phyloP scores from a whole-genome alignment of 2,329 filamentous ascomycete species.

The Keithomyces neogunnii region DNA sequence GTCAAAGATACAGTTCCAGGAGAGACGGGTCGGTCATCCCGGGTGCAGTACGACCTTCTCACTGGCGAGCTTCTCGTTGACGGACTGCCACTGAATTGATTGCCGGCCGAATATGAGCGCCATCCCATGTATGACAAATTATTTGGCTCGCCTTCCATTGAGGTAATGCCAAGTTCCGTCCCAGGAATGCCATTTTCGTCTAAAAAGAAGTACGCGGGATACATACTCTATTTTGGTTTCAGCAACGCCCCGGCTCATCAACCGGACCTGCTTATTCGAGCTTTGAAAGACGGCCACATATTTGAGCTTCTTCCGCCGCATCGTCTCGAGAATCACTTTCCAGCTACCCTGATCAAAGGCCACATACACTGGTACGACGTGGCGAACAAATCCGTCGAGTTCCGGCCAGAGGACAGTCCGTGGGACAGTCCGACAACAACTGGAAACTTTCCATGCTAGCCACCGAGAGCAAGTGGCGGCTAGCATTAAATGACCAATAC shows the following conservation, averaged over 20 bases:
- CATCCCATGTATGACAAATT: constrained; percentile 18
- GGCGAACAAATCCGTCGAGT: constrained; percentile 19
- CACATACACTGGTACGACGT: constrained; percentile 39
- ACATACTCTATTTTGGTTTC: constrained; percentile 28
- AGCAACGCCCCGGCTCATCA: neutral
- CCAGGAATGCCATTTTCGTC: constrained; percentile 30
- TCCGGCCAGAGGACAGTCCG: constrained; percentile 16
- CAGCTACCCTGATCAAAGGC: constrained; percentile 26
- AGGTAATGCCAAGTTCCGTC: constrained; percentile 12
- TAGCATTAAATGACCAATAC: neutral
- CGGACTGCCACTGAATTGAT: constrained; percentile 36
- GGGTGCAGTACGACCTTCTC: constrained; percentile 36
- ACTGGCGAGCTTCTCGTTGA: constrained; percentile 43
- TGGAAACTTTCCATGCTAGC: neutral
- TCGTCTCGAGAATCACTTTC: constrained; percentile 21
- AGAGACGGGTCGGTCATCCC: neutral
- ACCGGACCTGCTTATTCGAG: constrained; percentile 24
- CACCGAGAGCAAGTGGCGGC: neutral
- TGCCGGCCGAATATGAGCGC: constrained; percentile 34
- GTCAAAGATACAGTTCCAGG: neutral
- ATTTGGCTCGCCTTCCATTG: constrained; percentile 8
- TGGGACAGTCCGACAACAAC: constrained; percentile 15
- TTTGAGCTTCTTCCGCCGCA: constrained; percentile 24
- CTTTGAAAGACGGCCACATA: constrained; percentile 4
- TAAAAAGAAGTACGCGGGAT: constrained; percentile 21